Evolutionary conservation across 352 stramenopile species (phyloP), one percentile per base, ranked within the genome.

Genomic region (Phytophthora europaea): DNA sequence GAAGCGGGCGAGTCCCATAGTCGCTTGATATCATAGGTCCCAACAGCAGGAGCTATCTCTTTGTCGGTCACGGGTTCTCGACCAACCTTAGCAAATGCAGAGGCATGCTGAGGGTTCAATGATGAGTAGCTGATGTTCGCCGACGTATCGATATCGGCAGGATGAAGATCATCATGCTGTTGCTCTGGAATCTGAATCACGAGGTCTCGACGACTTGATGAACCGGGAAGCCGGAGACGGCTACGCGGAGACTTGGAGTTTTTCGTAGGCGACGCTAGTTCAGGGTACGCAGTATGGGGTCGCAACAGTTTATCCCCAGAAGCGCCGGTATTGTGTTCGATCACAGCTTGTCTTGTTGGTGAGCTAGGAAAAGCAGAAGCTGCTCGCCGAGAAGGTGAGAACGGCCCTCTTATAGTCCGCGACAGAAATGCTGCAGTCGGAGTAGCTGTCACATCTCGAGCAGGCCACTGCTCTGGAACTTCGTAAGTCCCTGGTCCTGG

Each of bases 401-500:
- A 62, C 15, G 61, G 22, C 5, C 48, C 62, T 60, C 71, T 52
- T 7, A n/a, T 51, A 18, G 71, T 75, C 33, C 31, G 61, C 1
- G 78, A 87, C 1, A 80, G 50, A 70, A 85, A 89, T 18, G 45
- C 70, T 4, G 80, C 67, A 0, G 69, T 76, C 4, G 72, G 78
- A 20, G 54, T 63, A 12, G 76, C 62, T 1, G 59, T 70, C 16
- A 71, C 45, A 50, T 76, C 50, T 63, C 57, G 43, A 34, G 47
- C 34, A 18, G 59, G 48, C 80, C 83, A 89, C 13, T 57, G 52
- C 8, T 76, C 61, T 2, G 51, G 61, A 3, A 78, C 59, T 43
- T 92, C 78, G 65, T 93, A 93, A 8, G 86, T 61, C 6, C 86
- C 84, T 33, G 84, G 86, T 0, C 86, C 83, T 34, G 86, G 84